phyloP scores from a whole-genome alignment of 2,329 filamentous ascomycete species.

The Scortechinia acanthostroma region DNA sequence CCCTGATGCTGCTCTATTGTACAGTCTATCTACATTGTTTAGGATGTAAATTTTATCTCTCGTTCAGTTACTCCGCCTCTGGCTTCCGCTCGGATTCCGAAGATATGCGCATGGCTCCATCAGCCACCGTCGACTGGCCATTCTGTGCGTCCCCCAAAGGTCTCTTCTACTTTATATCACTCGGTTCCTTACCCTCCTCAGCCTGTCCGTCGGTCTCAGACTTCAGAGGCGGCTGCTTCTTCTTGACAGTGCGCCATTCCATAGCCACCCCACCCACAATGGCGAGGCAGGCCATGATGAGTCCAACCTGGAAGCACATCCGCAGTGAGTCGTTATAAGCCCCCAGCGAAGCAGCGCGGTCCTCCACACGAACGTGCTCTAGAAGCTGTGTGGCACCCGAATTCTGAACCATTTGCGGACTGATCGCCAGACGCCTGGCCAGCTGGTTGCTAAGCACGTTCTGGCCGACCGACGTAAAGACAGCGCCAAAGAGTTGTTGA shows the following conservation, averaged over 20 bases:
- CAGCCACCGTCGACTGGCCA: too few species aligned
- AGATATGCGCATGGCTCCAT: too few species aligned
- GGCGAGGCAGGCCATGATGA: slow-evolving; percentile 7
- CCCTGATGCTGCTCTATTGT: too few species aligned
- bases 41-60: too few species aligned
- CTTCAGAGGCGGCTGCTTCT: too few species aligned
- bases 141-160: too few species aligned
- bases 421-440: slow-evolving; percentile 7
- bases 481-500: slow-evolving; percentile 11
- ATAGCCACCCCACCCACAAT: slow-evolving; percentile 11
- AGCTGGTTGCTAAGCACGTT: slow-evolving; percentile 11
- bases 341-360: slow-evolving; percentile 7
- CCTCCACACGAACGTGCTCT: slow-evolving; percentile 7
- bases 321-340: slow-evolving; percentile 11
- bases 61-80: too few species aligned
- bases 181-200: too few species aligned
- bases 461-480: slow-evolving; percentile 12
- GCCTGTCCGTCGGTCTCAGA: too few species aligned
- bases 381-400: slow-evolving; percentile 6
- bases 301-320: slow-evolving; percentile 9
- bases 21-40: too few species aligned
- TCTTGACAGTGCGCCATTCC: slow-evolving; percentile 13
- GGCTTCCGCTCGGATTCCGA: too few species aligned
- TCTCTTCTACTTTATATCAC: too few species aligned
- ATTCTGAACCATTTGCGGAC: slow-evolving; percentile 3